phyloP scores from a whole-genome alignment of 2,329 filamentous ascomycete genomes.

The Fusarium liriodendri region DNA sequence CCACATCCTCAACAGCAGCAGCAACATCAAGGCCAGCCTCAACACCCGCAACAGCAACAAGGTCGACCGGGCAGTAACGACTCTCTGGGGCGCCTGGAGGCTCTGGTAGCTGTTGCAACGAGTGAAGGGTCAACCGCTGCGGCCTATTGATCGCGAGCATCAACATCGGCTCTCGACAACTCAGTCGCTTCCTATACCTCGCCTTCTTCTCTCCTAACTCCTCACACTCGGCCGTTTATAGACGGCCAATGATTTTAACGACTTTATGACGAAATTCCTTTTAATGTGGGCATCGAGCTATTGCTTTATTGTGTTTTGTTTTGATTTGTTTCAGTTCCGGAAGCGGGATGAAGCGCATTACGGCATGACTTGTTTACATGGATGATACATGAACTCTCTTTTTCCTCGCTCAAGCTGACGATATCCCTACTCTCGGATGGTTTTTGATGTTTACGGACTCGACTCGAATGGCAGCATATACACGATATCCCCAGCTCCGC shows the following conservation, averaged over 20 bases:
- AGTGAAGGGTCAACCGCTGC: slow-evolving; percentile 57
- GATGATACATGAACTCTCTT: slow-evolving; percentile 36
- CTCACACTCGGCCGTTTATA: slow-evolving; percentile 6
- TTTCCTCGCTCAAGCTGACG: slow-evolving; percentile 15
- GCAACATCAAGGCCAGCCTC: slow-evolving; percentile 13
- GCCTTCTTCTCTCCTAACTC: not conserved
- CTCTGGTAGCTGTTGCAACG: slow-evolving; percentile 58
- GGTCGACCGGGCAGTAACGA: slow-evolving; percentile 47
- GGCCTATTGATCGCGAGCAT: slow-evolving; percentile 47
- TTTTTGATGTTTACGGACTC: slow-evolving; percentile 6
- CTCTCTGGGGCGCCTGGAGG: slow-evolving; percentile 54
- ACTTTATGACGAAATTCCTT: slow-evolving; percentile 37
- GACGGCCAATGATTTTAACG: slow-evolving; percentile 40
- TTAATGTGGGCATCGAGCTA: slow-evolving; percentile 1
- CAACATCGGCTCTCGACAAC: not conserved
- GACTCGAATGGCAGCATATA: slow-evolving; percentile 28
- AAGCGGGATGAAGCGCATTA: slow-evolving; percentile 37
- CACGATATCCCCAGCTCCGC: slow-evolving; percentile 20
- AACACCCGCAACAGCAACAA: slow-evolving; percentile 46
- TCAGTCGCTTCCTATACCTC: not conserved
- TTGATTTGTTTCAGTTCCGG: slow-evolving; percentile 25
- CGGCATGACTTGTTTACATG: slow-evolving; percentile 33
- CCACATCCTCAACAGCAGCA: slow-evolving; percentile 23
- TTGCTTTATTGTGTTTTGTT: not conserved
- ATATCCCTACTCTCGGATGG: slow-evolving; percentile 31